These are phyloP conservation scores for Massarina eburnea DNA, from an alignment of 2,329 filamentous ascomycete genomes.

Conservation along the genomic window DNA sequence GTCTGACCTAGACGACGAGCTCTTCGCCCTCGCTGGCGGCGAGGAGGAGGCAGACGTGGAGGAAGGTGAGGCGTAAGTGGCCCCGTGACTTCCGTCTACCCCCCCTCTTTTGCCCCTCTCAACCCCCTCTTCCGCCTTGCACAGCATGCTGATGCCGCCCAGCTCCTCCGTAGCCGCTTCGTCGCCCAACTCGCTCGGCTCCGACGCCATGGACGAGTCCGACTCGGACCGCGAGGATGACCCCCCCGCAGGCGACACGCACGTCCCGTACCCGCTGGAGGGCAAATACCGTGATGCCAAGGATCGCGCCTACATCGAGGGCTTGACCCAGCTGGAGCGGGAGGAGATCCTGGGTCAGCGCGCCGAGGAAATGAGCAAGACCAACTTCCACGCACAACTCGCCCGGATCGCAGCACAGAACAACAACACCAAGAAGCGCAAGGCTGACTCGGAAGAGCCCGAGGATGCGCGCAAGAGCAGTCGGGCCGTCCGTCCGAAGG, in stretches of 20 bases:
- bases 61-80: slow-evolving; percentile 80
- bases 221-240: slow-evolving; percentile 54
- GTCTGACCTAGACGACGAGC: slow-evolving; percentile 85
- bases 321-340: slow-evolving; percentile 84
- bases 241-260: slow-evolving; percentile 56
- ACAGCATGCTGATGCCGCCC: slow-evolving; percentile 32
- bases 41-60: slow-evolving; percentile 62
- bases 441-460: slow-evolving; percentile 74
- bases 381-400: slow-evolving; percentile 79
- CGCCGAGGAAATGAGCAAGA: slow-evolving; percentile 76
- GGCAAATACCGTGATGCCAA: slow-evolving; percentile 69
- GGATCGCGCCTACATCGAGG: slow-evolving; percentile 67
- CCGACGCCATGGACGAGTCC: slow-evolving; percentile 84
- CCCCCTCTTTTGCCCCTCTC: slow-evolving; percentile 4
- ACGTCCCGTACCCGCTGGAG: slow-evolving; percentile 79
- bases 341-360: slow-evolving; percentile 90
- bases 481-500: slow-evolving; percentile 54
- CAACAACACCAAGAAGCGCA: slow-evolving; percentile 63
- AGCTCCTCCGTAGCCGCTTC: slow-evolving; percentile 67
- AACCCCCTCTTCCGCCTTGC: slow-evolving; percentile 4
- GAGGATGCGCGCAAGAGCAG: slow-evolving; percentile 75
- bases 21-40: slow-evolving; percentile 87
- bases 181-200: slow-evolving; percentile 74
- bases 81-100: slow-evolving; percentile 12
- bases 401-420: slow-evolving; percentile 73